Evolutionary conservation across 108 stramenopile species (phyloP).

Genomic region (Nitzschia putrida): DNA sequence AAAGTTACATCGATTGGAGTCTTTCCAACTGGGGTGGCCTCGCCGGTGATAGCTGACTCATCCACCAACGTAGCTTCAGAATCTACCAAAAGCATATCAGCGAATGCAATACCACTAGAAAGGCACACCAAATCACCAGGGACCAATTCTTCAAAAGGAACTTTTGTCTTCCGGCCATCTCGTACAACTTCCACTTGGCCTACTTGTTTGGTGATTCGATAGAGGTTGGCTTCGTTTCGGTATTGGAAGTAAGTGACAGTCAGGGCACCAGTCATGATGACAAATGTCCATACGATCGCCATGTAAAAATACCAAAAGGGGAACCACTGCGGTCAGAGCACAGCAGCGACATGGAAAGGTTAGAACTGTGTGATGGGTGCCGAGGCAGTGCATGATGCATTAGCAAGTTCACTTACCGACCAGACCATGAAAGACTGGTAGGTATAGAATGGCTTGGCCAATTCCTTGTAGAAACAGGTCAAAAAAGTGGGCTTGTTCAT

Average conservation of each 20-base stretch:
- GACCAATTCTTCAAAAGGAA: slow-evolving; percentile 51
- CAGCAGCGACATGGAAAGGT: too few species aligned
- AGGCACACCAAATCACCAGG: slow-evolving; percentile 60
- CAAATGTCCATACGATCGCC: slow-evolving; percentile 44
- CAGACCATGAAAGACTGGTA: slow-evolving; percentile 71
- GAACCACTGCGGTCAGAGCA: too few species aligned
- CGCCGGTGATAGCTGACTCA: slow-evolving; percentile 67
- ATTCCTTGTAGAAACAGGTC: slow-evolving; percentile 45
- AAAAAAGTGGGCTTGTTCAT: slow-evolving; percentile 37
- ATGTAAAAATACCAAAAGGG: slow-evolving; percentile 64
- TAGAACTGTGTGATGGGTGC: too few species aligned
- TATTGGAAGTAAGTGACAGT: slow-evolving; percentile 53
- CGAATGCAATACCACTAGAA: slow-evolving; percentile 49
- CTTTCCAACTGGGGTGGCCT: slow-evolving; percentile 59
- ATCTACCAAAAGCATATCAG: slow-evolving; percentile 58
- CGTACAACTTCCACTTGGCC: slow-evolving; percentile 55
- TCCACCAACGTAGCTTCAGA: slow-evolving; percentile 47
- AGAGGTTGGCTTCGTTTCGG: slow-evolving; percentile 49
- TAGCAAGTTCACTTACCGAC: slow-evolving; percentile 38
- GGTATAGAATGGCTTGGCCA: slow-evolving; percentile 59
- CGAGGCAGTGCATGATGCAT: too few species aligned
- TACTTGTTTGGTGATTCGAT: slow-evolving; percentile 42
- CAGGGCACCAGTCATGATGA: slow-evolving; percentile 52
- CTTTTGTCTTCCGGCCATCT: slow-evolving; percentile 37
- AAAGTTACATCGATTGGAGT: slow-evolving; percentile 40